phyloP scores from a whole-genome alignment of 352 stramenopile species.

The Phytophthora nicotianae region DNA sequence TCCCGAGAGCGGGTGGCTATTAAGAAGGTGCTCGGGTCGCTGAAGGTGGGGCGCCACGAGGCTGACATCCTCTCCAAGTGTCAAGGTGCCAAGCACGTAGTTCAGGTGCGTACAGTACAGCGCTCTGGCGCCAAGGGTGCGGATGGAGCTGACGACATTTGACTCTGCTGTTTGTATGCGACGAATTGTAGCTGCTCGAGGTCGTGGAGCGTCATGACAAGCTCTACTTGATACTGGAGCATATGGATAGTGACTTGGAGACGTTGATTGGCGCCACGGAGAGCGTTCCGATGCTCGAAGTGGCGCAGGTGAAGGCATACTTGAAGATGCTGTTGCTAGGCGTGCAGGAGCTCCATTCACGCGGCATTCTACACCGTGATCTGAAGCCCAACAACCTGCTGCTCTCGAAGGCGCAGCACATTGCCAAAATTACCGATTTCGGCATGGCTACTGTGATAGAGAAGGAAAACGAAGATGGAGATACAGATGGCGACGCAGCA shows the following conservation, averaged over 20 bases:
- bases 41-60: conserved; percentile 49
- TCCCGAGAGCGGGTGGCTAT: conserved; percentile 57
- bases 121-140: not conserved
- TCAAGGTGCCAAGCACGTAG: conserved; percentile 47
- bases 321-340: conserved; percentile 70
- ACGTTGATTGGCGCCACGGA: conserved; percentile 48
- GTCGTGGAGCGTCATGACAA: conserved; percentile 65
- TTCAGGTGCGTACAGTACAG: conserved; percentile 48
- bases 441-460: conserved; percentile 66
- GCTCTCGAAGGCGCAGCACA: conserved; percentile 44
- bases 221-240: conserved; percentile 76
- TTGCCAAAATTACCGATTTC: conserved; percentile 84
- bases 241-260: conserved; percentile 84
- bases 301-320: conserved; percentile 71
- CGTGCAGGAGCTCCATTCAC: conserved; percentile 61
- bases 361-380: conserved; percentile 74
- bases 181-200: conserved; percentile 52
- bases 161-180: not conserved
- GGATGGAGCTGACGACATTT: conserved; percentile 3
- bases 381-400: conserved; percentile 87
- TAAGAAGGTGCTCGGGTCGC: conserved; percentile 72
- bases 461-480: conserved; percentile 6
- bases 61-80: conserved; percentile 58
- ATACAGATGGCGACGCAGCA: conserved; percentile 22
- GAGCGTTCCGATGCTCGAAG: conserved; percentile 41